Conservation (phyloP, 1,284 basidiomycete genomes). For the Serendipita sp. region DNA sequence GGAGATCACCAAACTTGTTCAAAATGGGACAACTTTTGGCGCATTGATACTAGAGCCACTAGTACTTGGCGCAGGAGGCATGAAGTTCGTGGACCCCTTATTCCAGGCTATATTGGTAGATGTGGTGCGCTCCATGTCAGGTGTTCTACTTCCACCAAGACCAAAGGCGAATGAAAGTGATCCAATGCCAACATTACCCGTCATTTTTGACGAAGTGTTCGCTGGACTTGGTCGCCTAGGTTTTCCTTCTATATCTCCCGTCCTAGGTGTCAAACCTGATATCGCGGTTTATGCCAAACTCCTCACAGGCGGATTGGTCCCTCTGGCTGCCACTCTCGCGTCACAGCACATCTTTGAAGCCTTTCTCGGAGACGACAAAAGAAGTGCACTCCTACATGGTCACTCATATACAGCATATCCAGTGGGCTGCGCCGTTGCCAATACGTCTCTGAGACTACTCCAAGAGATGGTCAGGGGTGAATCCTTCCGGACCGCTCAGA, state of each 20-base stretch:
- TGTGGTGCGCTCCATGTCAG: constrained; percentile 43
- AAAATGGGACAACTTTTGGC: constrained; percentile 37
- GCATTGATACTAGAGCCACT: constrained; percentile 86
- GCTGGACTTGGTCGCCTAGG: constrained; percentile 83
- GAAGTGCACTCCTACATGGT: constrained; percentile 80
- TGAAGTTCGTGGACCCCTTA: constrained; percentile 95
- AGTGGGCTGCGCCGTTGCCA: constrained; percentile 83
- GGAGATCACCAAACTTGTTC: constrained; percentile 32
- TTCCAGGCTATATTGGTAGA: constrained; percentile 86
- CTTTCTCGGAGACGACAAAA: constrained; percentile 66
- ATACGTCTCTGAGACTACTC: constrained; percentile 60
- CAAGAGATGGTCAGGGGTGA: constrained; percentile 30
- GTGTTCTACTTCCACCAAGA: constrained; percentile 14
- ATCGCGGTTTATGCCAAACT: constrained; percentile 89
- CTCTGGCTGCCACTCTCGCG: constrained; percentile 76
- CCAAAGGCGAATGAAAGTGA: constrained; percentile 14
- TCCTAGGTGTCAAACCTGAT: constrained; percentile 67
- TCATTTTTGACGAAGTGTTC: constrained; percentile 96
- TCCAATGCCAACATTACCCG: constrained; percentile 63
- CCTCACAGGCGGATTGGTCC: constrained; percentile 84
- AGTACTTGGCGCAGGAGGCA: constrained; percentile 90
- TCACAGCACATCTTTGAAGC: constrained; percentile 65
- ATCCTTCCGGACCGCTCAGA: constrained; percentile 41
- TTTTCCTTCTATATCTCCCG: constrained; percentile 43
- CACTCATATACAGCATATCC: constrained; percentile 92